These are phyloP conservation scores for Coniochaeta ligniaria DNA, from an alignment of 2,329 filamentous ascomycete genomes.

Conservation along the genomic window DNA sequence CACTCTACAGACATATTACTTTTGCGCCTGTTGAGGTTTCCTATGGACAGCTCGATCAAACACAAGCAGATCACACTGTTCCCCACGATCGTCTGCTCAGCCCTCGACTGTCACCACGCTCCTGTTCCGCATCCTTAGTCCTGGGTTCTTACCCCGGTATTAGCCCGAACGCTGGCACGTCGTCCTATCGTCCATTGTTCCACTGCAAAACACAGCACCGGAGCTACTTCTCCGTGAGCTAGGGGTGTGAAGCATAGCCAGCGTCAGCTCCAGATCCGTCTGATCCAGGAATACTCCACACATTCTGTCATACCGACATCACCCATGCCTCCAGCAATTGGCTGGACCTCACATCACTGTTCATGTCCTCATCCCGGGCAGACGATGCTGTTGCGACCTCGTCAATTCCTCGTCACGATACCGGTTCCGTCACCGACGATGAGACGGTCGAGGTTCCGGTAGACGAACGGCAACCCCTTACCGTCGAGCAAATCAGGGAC, in stretches of 20 bases:
- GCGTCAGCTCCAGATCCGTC: neutral
- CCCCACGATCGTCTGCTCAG: neutral
- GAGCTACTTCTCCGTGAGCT: neutral
- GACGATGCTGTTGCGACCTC: constrained; percentile 2
- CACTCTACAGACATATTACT: neutral
- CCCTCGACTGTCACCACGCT: neutral
- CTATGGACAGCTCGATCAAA: neutral
- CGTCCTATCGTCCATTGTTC: neutral
- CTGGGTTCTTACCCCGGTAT: neutral
- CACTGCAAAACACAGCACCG: neutral
- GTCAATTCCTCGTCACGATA: constrained; percentile 3
- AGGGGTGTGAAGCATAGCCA: neutral
- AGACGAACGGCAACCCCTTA: constrained; percentile 6
- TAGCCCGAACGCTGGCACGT: neutral
- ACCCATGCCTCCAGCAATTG: constrained; percentile 1
- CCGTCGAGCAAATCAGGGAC: constrained; percentile 47
- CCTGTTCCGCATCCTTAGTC: neutral
- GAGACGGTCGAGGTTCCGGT: constrained; percentile 9
- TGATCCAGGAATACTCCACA: neutral
- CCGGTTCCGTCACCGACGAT: constrained; percentile 7
- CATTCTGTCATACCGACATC: neutral
- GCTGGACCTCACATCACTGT: neutral
- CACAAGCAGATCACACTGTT: neutral
- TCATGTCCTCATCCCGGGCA: constrained; percentile 1
- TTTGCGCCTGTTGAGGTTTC: neutral